These are phyloP conservation scores for Pichia sp. DNA, from an alignment of 1,139 yeast genomes.

Conservation along the genomic window DNA sequence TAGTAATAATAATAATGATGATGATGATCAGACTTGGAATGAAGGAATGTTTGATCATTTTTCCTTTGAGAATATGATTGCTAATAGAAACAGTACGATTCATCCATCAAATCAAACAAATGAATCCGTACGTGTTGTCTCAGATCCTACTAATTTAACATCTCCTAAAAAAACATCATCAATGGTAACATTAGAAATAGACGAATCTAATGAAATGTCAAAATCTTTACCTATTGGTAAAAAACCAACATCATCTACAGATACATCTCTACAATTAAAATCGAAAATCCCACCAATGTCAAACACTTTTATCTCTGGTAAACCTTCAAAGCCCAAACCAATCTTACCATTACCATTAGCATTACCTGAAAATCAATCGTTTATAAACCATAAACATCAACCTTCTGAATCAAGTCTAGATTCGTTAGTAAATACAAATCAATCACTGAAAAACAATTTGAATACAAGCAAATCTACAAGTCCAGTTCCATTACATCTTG, in stretches of 20 bases:
- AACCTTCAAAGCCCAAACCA: neutral
- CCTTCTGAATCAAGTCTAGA: neutral
- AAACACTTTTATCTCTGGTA: neutral
- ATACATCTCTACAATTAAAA: neutral
- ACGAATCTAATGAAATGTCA: slow-evolving; percentile 2
- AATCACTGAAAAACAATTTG: neutral
- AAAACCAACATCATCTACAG: neutral
- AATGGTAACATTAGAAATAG: neutral
- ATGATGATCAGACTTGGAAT: slow-evolving; percentile 7
- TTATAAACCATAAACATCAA: neutral
- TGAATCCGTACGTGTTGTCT: neutral
- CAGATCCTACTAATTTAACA: too few relatives aligned
- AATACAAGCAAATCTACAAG: neutral
- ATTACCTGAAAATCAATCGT: too few relatives aligned
- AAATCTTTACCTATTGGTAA: slow-evolving; percentile 11
- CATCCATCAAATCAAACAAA: neutral
- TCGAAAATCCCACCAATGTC: slow-evolving; percentile 11
- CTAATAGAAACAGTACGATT: slow-evolving; percentile 5
- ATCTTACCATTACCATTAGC: neutral
- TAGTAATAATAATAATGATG: neutral
- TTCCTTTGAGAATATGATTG: slow-evolving; percentile 15
- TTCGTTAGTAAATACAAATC: neutral
- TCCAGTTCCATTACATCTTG: neutral
- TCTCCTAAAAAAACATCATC: too few relatives aligned
- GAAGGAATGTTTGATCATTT: slow-evolving; percentile 20